Evolutionary conservation across 768 basidiomycete species (phyloP).

Genomic region (Russula brevipes): DNA sequence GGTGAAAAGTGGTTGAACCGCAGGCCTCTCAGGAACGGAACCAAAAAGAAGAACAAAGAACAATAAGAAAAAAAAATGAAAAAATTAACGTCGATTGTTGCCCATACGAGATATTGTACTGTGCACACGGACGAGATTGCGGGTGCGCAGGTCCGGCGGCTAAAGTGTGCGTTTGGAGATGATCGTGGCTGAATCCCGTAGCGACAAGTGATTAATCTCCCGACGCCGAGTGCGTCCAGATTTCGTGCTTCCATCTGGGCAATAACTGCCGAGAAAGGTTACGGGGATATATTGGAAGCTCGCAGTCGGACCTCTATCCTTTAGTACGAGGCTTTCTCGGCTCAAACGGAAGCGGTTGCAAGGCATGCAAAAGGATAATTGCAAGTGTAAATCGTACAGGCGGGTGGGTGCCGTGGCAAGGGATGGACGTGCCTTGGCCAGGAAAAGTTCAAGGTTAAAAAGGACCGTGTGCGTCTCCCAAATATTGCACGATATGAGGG

Average conservation of each 20-base stretch:
- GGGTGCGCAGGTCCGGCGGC: not conserved
- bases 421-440: not conserved
- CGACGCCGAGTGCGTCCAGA: not conserved
- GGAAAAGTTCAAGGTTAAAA: not conserved
- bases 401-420: not conserved
- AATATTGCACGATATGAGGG: not conserved
- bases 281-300: not conserved
- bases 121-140: not conserved
- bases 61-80: not conserved
- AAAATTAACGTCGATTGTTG: not conserved
- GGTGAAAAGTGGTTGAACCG: too few relatives aligned
- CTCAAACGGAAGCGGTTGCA: not conserved
- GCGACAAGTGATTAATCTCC: slow-evolving; percentile 12
- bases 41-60: not conserved
- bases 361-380: not conserved
- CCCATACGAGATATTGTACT: not conserved
- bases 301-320: not conserved
- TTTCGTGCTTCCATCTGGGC: not conserved
- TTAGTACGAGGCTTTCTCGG: not conserved
- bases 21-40: slow-evolving; percentile 1
- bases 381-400: not conserved
- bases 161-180: not conserved
- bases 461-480: not conserved
- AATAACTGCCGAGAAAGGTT: slow-evolving; percentile 5
- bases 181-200: slow-evolving; percentile 4